phyloP scores from a whole-genome alignment of 164 flowering plant species.

The Chimonanthus salicifolius region DNA sequence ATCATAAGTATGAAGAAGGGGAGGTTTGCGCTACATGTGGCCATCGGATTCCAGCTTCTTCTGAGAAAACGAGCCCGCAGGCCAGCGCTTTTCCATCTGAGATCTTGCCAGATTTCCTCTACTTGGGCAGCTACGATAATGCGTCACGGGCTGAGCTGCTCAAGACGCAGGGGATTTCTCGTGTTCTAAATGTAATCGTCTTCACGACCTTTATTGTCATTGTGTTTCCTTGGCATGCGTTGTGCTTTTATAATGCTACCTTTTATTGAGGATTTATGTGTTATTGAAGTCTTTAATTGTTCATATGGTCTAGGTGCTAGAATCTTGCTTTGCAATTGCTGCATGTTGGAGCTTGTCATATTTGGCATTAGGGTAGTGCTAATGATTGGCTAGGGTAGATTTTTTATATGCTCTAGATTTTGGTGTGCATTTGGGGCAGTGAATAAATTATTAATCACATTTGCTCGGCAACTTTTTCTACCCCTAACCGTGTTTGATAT shows the following conservation, averaged over 20 bases:
- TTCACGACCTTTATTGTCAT: background rate
- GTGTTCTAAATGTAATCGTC: conserved; percentile 70
- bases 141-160: conserved; percentile 89
- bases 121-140: conserved; percentile 89
- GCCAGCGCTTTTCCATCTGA: conserved; percentile 79
- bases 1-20: conserved; percentile 94
- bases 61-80: conserved; percentile 36
- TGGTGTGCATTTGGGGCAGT: too few species aligned
- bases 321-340: background rate
- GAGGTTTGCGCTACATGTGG: conserved; percentile 92
- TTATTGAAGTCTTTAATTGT: background rate
- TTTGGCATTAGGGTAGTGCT: too few species aligned
- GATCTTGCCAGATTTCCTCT: conserved; percentile 86
- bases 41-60: conserved; percentile 50
- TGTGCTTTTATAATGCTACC: background rate
- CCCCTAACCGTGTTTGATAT: too few species aligned
- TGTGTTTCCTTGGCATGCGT: background rate
- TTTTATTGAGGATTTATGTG: background rate
- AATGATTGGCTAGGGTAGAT: too few species aligned
- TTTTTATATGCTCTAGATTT: too few species aligned
- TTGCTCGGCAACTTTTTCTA: too few species aligned
- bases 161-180: conserved; percentile 82
- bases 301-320: background rate
- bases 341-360: background rate
- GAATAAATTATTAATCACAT: too few species aligned